Base-by-base conservation (phyloP, 306 rosid genomes). In the Trifolium fragiferum region DNA sequence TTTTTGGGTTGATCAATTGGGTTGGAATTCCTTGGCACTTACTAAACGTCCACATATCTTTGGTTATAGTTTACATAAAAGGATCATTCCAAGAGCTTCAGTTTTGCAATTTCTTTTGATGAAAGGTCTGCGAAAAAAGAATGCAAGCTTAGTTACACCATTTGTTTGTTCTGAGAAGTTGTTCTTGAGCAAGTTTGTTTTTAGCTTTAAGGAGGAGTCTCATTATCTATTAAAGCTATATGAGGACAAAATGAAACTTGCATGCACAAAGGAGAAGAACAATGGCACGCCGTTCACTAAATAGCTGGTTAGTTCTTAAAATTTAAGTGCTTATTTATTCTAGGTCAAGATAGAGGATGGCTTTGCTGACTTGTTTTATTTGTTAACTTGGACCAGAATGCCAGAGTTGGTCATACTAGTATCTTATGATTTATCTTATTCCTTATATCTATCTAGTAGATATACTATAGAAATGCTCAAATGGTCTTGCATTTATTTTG, bases 61-160 rank as follows among this genome's bases (percentile, higher is more conserved):
- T 9, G 6, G 12, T 8, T 27, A 49, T 12, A 87, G 92, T 78
- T 76, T 87, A 64, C 79, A 83, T 43, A 78, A 63, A 70, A 82
- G 86, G 66, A 30, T 85, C 50, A 43, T 84, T 43, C 90, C 87
- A 0, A 76, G 88, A 78, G 73, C 78, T 75, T 77, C 53, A 0
- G 86, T 81, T 37, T 4, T 79, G 37, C 43, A 57, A 55, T 73
- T 35, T 82, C 72, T 86, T 69, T 14, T 70, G 16, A 77, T 76
- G 4, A 53, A 76, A 66, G 89, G 87, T 51, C 75, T 87, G 81
- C 40, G 79, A 2, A 50, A 40, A 55, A 57, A 76, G 51, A 12
- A 53, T 6, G 5, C 73, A 2, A 50, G 76, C 64, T 55, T 80
- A 64, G 6, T 5, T 54, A 2, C 33, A 6, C 76, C 77, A 5